phyloP scores from a whole-genome alignment of 768 basidiomycete genomes.

The Lactifluus echinatus region DNA sequence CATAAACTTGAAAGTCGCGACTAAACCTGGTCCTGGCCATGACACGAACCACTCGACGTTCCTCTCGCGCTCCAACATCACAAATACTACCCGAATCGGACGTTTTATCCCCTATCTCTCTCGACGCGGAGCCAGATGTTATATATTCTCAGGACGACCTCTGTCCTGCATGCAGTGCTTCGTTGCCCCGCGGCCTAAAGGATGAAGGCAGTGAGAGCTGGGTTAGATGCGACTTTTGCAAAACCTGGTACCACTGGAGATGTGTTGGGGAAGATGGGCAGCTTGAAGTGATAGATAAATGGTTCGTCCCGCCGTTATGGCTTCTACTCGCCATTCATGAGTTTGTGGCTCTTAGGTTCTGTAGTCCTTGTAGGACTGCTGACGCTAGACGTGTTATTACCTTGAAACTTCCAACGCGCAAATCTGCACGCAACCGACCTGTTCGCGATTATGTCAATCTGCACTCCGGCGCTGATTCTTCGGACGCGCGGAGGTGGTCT shows the following conservation, averaged over 20 bases:
- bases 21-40: not conserved
- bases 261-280: conserved; percentile 63
- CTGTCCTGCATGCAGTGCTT: conserved; percentile 17
- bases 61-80: conserved; percentile 4
- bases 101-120: not conserved
- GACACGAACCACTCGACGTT: conserved; percentile 12
- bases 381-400: conserved; percentile 60
- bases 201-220: conserved; percentile 58
- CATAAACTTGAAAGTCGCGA: no score
- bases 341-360: conserved; percentile 46
- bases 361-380: conserved; percentile 48
- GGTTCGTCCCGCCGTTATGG: conserved; percentile 37
- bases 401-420: conserved; percentile 68
- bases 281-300: conserved; percentile 66
- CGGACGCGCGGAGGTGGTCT: conserved; percentile 53
- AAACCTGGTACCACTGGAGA: conserved; percentile 78
- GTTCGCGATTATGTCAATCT: conserved; percentile 75
- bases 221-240: conserved; percentile 78
- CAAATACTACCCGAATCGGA: not conserved
- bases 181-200: conserved; percentile 21
- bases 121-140: not conserved
- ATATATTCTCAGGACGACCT: conserved; percentile 9
- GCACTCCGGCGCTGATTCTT: conserved; percentile 53
- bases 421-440: conserved; percentile 67
- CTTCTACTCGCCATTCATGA: conserved; percentile 12